phyloP scores from a whole-genome alignment of 306 rosid species.

The Sphenostylis stenocarpa region DNA sequence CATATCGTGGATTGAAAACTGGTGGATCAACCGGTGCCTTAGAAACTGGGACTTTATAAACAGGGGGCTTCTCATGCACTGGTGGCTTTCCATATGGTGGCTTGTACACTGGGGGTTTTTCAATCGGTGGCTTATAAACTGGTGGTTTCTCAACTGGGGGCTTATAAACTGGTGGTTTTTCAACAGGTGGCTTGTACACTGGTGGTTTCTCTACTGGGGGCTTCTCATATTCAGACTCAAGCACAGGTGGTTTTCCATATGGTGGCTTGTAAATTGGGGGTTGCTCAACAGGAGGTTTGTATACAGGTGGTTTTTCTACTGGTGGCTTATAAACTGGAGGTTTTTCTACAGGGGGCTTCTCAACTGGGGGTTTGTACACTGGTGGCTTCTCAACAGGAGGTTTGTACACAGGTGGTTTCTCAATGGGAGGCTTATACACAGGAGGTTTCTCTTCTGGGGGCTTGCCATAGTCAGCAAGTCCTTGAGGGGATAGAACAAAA shows the following conservation, averaged over 20 bases:
- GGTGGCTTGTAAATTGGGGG: not conserved
- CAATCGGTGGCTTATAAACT: not conserved
- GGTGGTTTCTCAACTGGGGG: constrained; percentile 1
- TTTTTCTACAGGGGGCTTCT: not conserved
- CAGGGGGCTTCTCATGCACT: not conserved
- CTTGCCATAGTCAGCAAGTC: constrained; percentile 2
- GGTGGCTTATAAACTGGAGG: not conserved
- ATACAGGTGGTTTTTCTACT: not conserved
- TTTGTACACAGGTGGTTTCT: not conserved
- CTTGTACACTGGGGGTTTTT: not conserved
- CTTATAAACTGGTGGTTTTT: not conserved
- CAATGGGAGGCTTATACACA: not conserved
- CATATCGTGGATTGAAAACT: not conserved
- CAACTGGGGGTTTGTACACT: not conserved
- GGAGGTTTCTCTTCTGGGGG: not conserved
- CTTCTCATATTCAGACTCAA: not conserved
- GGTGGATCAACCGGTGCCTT: not conserved
- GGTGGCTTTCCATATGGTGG: not conserved
- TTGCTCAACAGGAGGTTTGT: not conserved
- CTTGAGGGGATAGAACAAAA: constrained; percentile 6
- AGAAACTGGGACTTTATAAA: not conserved
- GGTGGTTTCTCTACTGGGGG: not conserved
- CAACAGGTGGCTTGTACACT: not conserved
- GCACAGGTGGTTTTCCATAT: not conserved
- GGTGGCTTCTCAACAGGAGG: not conserved